These are phyloP conservation scores for Esteya vermicola DNA, from an alignment of 2,329 filamentous ascomycete genomes.

Conservation along the genomic window DNA sequence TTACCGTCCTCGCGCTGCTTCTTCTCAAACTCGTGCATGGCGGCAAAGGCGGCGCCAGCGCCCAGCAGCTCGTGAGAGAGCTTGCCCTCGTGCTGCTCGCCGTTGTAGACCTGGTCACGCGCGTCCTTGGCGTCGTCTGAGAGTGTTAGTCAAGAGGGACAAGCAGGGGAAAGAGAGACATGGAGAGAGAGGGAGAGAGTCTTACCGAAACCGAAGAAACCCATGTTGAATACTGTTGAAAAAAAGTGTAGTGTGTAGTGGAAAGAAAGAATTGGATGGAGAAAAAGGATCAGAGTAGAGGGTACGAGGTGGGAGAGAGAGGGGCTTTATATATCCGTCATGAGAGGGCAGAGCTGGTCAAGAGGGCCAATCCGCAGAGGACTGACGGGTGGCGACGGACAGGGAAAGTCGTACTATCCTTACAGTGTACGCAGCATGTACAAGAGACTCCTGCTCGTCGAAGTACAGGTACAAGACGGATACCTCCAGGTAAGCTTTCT, in stretches of 20 bases:
- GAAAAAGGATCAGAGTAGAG: conserved; percentile 1
- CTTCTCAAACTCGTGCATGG: conserved; percentile 69
- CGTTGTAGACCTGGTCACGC: conserved; percentile 28
- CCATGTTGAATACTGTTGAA: conserved; percentile 6
- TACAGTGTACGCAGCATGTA: too few species aligned
- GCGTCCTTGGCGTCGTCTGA: conserved; percentile 26
- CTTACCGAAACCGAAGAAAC: conserved; percentile 11
- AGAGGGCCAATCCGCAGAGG: not conserved
- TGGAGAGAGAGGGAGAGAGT: not conserved
- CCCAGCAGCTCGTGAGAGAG: conserved; percentile 62
- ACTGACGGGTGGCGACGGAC: too few species aligned
- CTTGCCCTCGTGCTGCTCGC: conserved; percentile 39
- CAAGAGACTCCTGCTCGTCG: too few species aligned
- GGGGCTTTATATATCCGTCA: conserved; percentile 7
- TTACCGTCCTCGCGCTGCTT: conserved; percentile 58
- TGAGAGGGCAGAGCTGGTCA: not conserved
- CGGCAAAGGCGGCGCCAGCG: conserved; percentile 63
- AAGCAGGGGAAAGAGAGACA: not conserved
- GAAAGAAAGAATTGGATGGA: not conserved
- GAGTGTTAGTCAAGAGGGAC: not conserved
- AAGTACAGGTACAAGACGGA: too few species aligned
- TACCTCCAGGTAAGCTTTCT: too few species aligned
- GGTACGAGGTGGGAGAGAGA: not conserved
- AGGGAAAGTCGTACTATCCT: too few species aligned
- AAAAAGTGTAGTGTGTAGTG: not conserved